These are phyloP conservation scores for Pseudogymnoascus sp. DNA, from an alignment of 2,329 filamentous ascomycete genomes.

Conservation along the genomic window DNA sequence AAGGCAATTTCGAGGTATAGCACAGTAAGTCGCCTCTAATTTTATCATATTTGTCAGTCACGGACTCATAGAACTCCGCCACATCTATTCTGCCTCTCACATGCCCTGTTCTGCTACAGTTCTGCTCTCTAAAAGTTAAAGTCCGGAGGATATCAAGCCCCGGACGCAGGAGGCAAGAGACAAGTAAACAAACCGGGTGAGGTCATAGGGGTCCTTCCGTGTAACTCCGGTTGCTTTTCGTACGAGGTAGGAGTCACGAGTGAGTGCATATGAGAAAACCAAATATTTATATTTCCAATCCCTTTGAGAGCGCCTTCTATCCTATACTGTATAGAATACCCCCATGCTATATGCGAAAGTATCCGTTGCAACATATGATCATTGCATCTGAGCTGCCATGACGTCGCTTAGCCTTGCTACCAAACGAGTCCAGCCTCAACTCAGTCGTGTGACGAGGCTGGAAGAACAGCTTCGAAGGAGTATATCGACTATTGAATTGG, in stretches of 20 bases:
- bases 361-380: not conserved
- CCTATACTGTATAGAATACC: not conserved
- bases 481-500: conserved; percentile 26
- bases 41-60: not conserved
- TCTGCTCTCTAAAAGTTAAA: not conserved
- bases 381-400: conserved; percentile 14
- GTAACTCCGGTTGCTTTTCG: conserved; percentile 4
- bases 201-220: conserved; percentile 1
- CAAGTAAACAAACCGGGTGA: conserved; percentile 3
- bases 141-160: not conserved
- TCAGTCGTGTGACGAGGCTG: conserved; percentile 12
- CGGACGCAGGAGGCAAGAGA: not conserved
- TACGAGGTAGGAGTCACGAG: not conserved
- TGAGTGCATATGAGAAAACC: not conserved
- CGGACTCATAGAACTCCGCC: not conserved
- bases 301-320: not conserved
- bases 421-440: conserved; percentile 12
- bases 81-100: not conserved
- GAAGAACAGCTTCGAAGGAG: conserved; percentile 18
- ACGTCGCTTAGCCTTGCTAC: conserved; percentile 14
- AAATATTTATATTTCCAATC: not conserved
- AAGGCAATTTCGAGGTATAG: not conserved
- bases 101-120: not conserved
- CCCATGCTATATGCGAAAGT: not conserved
- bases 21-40: not conserved